phyloP scores from a whole-genome alignment of 1,284 basidiomycete genomes.

The Cerrena zonata region DNA sequence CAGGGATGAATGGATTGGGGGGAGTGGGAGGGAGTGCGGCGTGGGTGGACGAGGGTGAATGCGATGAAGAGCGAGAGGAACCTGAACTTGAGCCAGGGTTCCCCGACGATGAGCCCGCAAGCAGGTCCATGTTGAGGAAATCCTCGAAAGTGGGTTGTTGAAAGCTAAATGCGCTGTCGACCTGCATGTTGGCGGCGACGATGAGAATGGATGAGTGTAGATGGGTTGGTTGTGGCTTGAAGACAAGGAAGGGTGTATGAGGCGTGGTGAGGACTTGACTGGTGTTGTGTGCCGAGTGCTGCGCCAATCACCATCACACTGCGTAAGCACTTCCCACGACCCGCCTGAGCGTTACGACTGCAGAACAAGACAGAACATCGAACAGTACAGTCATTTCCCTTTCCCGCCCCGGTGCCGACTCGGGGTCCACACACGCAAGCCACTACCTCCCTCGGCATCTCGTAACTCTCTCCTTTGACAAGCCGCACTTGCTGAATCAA shows the following conservation, averaged over 20 bases:
- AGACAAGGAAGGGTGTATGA: not conserved
- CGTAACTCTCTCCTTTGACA: too few species aligned
- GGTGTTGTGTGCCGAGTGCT: not conserved
- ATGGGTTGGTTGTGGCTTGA: not conserved
- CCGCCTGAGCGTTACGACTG: not conserved
- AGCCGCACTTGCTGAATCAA: too few species aligned
- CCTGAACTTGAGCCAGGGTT: not conserved
- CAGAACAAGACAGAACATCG: not conserved
- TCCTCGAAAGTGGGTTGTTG: conserved; percentile 36
- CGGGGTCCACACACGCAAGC: not conserved
- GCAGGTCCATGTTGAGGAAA: conserved; percentile 47
- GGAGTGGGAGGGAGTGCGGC: conserved; percentile 26
- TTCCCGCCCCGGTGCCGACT: not conserved
- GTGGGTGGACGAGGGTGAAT: conserved; percentile 30
- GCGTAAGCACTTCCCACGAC: not conserved
- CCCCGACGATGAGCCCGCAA: conserved; percentile 25
- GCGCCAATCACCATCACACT: not conserved
- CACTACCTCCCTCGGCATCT: too few species aligned
- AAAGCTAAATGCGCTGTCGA: conserved; percentile 27
- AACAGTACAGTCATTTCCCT: not conserved
- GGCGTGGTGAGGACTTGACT: not conserved
- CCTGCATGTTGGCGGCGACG: conserved; percentile 25
- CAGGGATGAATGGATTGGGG: conserved; percentile 18
- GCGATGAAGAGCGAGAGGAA: conserved; percentile 29
- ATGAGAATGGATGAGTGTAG: not conserved